phyloP scores from a whole-genome alignment of 441 rosid species.

The Corymbia citriodora region DNA sequence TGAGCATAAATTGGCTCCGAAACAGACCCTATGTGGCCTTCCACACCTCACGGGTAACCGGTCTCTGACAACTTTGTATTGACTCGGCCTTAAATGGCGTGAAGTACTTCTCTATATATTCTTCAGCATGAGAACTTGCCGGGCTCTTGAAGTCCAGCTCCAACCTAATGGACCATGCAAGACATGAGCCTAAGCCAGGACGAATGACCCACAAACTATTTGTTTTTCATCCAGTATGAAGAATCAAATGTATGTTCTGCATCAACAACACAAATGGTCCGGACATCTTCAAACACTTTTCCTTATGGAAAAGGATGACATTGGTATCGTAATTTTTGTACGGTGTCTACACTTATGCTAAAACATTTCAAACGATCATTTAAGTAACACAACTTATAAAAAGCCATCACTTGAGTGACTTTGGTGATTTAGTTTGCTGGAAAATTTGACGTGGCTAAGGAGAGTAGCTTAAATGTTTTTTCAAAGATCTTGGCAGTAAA shows the following conservation, averaged over 20 bases:
- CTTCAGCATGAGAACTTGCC: not conserved
- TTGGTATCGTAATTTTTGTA: not conserved
- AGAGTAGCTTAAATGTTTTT: accelerated
- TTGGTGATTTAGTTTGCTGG: not conserved
- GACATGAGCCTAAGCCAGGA: not conserved
- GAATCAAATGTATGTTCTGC: not conserved
- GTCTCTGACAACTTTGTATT: not conserved
- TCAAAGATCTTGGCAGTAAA: not conserved
- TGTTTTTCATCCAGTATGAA: not conserved
- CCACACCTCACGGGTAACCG: not conserved
- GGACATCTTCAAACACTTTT: not conserved
- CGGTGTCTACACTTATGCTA: accelerated
- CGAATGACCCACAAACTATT: not conserved
- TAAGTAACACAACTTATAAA: not conserved
- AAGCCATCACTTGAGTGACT: not conserved
- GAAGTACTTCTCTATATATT: not conserved
- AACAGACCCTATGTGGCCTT: not conserved
- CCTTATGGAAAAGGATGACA: not conserved
- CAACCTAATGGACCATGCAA: not conserved
- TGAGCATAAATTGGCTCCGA: not conserved
- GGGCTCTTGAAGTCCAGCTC: not conserved
- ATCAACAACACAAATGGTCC: not conserved
- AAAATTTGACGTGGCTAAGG: not conserved
- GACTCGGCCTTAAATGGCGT: not conserved
- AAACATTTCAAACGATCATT: not conserved